phyloP scores from a whole-genome alignment of 2,329 filamentous ascomycete species.

The Talaromyces sp. region DNA sequence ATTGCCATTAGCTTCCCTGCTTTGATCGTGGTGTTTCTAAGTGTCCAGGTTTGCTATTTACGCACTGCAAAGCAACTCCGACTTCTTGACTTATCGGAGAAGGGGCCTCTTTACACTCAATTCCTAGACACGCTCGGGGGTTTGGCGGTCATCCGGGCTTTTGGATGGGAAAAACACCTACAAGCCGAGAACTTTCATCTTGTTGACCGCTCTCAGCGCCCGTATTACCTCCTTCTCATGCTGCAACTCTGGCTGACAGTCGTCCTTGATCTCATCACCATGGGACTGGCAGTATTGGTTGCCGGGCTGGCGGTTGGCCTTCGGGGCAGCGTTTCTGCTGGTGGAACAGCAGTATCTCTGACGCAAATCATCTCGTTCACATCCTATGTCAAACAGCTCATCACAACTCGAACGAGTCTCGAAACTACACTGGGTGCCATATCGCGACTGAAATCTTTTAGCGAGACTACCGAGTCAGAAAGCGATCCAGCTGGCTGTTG shows the following conservation, averaged over 20 bases:
- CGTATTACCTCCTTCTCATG: constrained; percentile 53
- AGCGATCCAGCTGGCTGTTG: no score
- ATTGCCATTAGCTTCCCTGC: not conserved
- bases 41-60: constrained; percentile 45
- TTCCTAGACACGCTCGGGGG: constrained; percentile 55
- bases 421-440: constrained; percentile 56
- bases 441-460: constrained; percentile 49
- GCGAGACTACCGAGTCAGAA: no score
- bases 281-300: constrained; percentile 43
- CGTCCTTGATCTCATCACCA: constrained; percentile 46
- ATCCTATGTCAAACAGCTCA: constrained; percentile 45
- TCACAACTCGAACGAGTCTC: constrained; percentile 51
- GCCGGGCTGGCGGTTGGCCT: constrained; percentile 46
- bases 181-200: constrained; percentile 44
- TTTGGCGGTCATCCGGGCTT: constrained; percentile 51
- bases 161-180: constrained; percentile 46
- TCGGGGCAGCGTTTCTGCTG: constrained; percentile 39
- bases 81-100: constrained; percentile 57
- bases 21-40: not conserved
- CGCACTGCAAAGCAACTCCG: constrained; percentile 57
- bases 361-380: constrained; percentile 52
- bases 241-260: constrained; percentile 55
- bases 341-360: constrained; percentile 49
- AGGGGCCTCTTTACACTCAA: constrained; percentile 55
- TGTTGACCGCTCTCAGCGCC: constrained; percentile 51